Percentiles rank a stretch among this genome's conserved stretches.
phyloP scores from a whole-genome alignment of 345 rosid species.

The Microthlaspi erraticum region DNA sequence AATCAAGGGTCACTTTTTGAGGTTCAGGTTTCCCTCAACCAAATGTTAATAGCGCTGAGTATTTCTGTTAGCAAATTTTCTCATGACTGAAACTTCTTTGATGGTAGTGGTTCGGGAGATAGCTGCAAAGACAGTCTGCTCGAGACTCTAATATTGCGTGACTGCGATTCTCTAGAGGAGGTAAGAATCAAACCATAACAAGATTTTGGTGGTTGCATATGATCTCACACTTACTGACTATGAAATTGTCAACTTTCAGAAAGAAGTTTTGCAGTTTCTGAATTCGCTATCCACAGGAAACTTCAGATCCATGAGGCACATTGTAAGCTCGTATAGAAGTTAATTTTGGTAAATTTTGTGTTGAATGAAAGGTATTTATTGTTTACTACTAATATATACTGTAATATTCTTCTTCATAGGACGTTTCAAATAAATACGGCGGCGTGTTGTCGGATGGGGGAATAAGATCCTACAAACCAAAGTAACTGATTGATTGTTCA shows the following conservation, averaged over 20 bases:
- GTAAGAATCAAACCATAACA: conserved; percentile 38
- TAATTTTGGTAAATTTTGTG: neutral
- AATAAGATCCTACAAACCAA: neutral
- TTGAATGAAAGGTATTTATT: neutral
- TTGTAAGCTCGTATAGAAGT: conserved; percentile 52
- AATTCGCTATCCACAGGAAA: conserved; percentile 57
- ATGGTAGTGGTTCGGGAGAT: conserved; percentile 65
- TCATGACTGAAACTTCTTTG: neutral
- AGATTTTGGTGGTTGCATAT: conserved; percentile 3
- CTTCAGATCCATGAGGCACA: conserved; percentile 59
- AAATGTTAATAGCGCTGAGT: neutral
- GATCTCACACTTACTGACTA: neutral
- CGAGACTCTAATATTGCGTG: conserved; percentile 68
- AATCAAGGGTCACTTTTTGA: conserved; percentile 76
- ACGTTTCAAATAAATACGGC: neutral
- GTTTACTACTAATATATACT: neutral
- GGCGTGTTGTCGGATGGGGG: neutral
- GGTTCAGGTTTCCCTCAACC: conserved; percentile 48
- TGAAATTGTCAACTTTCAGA: conserved; percentile 44
- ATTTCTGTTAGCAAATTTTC: neutral
- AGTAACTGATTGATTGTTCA: conserved; percentile 1
- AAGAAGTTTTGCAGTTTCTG: conserved; percentile 66
- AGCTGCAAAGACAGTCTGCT: conserved; percentile 50
- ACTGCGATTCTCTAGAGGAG: conserved; percentile 79
- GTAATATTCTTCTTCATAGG: neutral